These are phyloP conservation scores for Calamus simplicifolius DNA, from an alignment of 176 grass and related monocot species.

Conservation along the genomic window DNA sequence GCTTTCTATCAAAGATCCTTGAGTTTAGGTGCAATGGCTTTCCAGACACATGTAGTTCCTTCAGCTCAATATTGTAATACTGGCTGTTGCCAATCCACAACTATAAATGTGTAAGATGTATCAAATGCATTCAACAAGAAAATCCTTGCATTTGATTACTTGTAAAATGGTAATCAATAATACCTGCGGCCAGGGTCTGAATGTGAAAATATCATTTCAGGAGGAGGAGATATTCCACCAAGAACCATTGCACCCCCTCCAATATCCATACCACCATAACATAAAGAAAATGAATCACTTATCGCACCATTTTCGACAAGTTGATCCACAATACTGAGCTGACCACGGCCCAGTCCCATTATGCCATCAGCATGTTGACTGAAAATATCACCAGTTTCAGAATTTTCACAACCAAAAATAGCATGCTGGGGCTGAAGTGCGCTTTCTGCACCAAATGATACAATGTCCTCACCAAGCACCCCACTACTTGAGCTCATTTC, in stretches of 20 bases:
- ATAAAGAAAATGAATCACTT: slow-evolving; percentile 92
- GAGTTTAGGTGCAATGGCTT: slow-evolving; percentile 65
- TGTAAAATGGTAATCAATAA: slow-evolving; percentile 1
- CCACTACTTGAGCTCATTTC: slow-evolving; percentile 99
- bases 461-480: slow-evolving; percentile 74
- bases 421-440: slow-evolving; percentile 73
- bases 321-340: slow-evolving; percentile 97
- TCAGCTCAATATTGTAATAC: slow-evolving; percentile 98
- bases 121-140: slow-evolving; percentile 34
- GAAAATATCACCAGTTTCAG: slow-evolving; percentile 96
- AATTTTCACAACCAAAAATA: slow-evolving; percentile 96
- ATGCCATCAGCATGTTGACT: slow-evolving; percentile 99
- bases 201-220: slow-evolving; percentile 63
- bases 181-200: slow-evolving; percentile 90
- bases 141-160: slow-evolving; percentile 6
- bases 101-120: slow-evolving; percentile 35
- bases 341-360: slow-evolving; percentile 89
- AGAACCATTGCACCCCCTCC: slow-evolving; percentile 96
- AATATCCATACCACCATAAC: slow-evolving; percentile 99
- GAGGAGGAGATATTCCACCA: slow-evolving; percentile 55
- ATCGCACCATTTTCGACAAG: slow-evolving; percentile 85
- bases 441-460: slow-evolving; percentile 79
- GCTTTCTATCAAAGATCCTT: slow-evolving; percentile 61
- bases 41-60: slow-evolving; percentile 86
- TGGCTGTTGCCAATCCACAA: slow-evolving; percentile 66